Base-by-base conservation (phyloP, 441 rosid species). In the Daphne laureola region DNA sequence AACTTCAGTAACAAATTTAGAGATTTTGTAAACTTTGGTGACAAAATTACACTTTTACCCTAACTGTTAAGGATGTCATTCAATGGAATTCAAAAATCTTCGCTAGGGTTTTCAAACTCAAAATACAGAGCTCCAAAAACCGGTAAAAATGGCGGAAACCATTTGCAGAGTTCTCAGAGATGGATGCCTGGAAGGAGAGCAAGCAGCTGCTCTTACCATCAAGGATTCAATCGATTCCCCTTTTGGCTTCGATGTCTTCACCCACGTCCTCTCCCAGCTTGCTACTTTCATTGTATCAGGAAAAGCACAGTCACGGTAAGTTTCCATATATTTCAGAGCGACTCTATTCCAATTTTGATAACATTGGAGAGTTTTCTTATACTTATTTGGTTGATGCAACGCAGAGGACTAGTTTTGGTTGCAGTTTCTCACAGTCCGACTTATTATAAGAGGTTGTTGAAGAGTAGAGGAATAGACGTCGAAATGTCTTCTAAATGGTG, bases 101-200 rank as follows among this genome's bases (percentile, higher is more conserved):
- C 9, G 38, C 38, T 31, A 31, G 38, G 38, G 38, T 31, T 31
- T 31, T 31, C 9, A 31, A 7, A 31, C 11, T 31, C 38, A 31
- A 31, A 31, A 31, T 2, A 7, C 38, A 31, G 38, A 31, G 38
- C 38, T 31, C 38, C 38, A 31, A 31, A 18, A 21, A 21, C 14
- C 50, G 42, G 38, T 57, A 51, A 40, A 67, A 43, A 79, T 93
- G 96, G 90, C 95, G 69, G 93, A 83, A 38, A 72, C 87, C n/a
- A 61, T 83, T 42, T 85, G 90, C 77, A 75, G 90, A 69, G 68
- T 71, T 15, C 83, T 93, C 9, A 76, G 95, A 27, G 97, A 93
- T 27, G 97, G 97, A 13, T 78, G 80, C 11, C 63, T 84, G 55
- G 95, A 84, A 65, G 97, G 96, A n/a, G 98, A 84, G 27, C 83